Percentiles rank a stretch among this genome's conserved stretches.
These are phyloP conservation scores for Fraxinus pennsylvanica DNA, from an alignment of 257 asterid genomes.

Conservation along the genomic window DNA sequence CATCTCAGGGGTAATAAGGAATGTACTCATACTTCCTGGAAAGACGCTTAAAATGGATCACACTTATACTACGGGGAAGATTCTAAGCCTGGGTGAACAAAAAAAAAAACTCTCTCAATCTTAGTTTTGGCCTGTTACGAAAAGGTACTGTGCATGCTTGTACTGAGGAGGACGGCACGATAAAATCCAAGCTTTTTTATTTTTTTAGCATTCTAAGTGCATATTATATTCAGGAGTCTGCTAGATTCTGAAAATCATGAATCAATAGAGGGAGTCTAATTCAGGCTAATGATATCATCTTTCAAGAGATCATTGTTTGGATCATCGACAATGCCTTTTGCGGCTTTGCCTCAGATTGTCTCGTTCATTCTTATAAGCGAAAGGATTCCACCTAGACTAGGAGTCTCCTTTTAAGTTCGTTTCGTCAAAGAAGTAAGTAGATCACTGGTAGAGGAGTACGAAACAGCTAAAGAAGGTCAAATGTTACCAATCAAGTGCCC, in stretches of 20 bases:
- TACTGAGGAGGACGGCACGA: not conserved
- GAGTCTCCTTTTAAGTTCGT: not conserved
- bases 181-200: no score
- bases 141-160: not conserved
- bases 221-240: not conserved
- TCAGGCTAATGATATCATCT: no score
- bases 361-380: not conserved
- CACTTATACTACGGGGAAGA: not conserved
- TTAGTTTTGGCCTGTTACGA: not conserved
- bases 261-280: no score
- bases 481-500: not conserved
- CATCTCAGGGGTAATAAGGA: not conserved
- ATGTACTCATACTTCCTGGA: not conserved
- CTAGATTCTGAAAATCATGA: not conserved
- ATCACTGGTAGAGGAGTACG: not conserved
- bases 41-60: not conserved
- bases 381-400: not conserved
- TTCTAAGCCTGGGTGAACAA: not conserved
- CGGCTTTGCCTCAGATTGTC: not conserved
- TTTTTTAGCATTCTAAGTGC: not conserved
- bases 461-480: not conserved
- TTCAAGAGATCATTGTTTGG: not conserved
- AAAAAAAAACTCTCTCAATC: not conserved
- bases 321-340: not conserved
- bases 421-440: not conserved